Percentiles rank a stretch among this genome's conserved stretches.
phyloP scores from a whole-genome alignment of 108 stramenopile genomes.

The Conticribra weissflogii region DNA sequence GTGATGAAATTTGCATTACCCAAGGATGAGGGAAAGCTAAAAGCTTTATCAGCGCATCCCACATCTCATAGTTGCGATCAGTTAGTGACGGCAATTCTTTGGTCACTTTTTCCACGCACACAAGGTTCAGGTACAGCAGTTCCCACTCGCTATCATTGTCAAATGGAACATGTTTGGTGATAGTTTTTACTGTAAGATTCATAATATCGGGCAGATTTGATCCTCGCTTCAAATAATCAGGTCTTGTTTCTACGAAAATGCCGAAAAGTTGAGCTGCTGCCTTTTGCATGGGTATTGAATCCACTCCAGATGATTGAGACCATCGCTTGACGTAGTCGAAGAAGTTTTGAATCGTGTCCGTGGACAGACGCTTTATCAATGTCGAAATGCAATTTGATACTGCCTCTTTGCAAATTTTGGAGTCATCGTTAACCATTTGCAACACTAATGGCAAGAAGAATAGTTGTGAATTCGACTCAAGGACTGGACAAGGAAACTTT shows the following conservation, averaged over 20 bases:
- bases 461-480: conserved; percentile 70
- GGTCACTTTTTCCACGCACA: conserved; percentile 68
- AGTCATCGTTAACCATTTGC: conserved; percentile 89
- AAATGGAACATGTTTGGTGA: conserved; percentile 21
- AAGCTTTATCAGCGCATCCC: conserved; percentile 56
- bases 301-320: conserved; percentile 52
- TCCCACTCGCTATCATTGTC: conserved; percentile 66
- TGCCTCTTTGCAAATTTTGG: conserved; percentile 76
- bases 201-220: conserved; percentile 34
- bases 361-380: conserved; percentile 65
- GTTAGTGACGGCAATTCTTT: conserved; percentile 27
- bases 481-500: conserved; percentile 66
- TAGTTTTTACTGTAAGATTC: conserved; percentile 25
- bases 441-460: conserved; percentile 88
- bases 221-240: conserved; percentile 64
- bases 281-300: conserved; percentile 48
- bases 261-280: conserved; percentile 80
- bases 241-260: conserved; percentile 68
- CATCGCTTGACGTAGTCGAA: conserved; percentile 74
- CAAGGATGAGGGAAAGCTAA: conserved; percentile 75
- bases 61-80: conserved; percentile 42
- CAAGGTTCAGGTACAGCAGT: conserved; percentile 67
- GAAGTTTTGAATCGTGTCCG: conserved; percentile 59
- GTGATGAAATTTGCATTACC: conserved; percentile 69
- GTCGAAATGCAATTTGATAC: conserved; percentile 56